Evolutionary conservation across 495 filamentous ascomycete genomes (phyloP).

Genomic region (Xylaria longipes): DNA sequence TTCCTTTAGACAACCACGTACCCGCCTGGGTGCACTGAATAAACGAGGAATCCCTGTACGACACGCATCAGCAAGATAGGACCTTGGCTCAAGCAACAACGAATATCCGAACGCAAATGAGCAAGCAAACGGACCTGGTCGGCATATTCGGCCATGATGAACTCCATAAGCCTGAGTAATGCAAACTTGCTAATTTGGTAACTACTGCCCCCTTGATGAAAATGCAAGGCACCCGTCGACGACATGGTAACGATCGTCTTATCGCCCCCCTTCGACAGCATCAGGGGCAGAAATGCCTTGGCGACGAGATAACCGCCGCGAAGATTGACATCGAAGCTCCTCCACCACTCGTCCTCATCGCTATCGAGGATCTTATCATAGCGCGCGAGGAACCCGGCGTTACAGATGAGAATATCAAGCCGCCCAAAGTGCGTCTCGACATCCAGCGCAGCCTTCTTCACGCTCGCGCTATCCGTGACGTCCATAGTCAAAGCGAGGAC

Average conservation of each 20-base stretch:
- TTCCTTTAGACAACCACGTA: background rate
- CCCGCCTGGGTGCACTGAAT: conserved; percentile 1
- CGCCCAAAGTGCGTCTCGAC: conserved; percentile 34
- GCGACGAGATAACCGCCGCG: conserved; percentile 39
- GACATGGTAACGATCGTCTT: conserved; percentile 57
- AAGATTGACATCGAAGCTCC: conserved; percentile 52
- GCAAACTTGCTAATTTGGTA: conserved; percentile 58
- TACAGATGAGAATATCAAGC: conserved; percentile 60
- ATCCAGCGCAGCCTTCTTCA: conserved; percentile 38
- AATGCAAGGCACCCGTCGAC: conserved; percentile 47
- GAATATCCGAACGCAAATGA: background rate
- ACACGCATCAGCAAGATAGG: background rate
- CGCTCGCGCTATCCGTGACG: conserved; percentile 44
- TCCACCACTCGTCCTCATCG: conserved; percentile 54
- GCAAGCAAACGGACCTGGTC: conserved; percentile 27
- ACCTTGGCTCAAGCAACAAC: background rate
- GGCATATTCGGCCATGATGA: conserved; percentile 49
- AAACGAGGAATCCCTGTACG: background rate
- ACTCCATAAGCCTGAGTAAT: conserved; percentile 54
- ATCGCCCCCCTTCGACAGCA: conserved; percentile 48
- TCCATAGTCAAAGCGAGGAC: conserved; percentile 50
- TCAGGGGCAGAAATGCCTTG: conserved; percentile 51
- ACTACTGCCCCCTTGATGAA: conserved; percentile 39
- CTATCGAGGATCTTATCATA: conserved; percentile 43
- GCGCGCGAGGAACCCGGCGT: conserved; percentile 52